Conservation (phyloP, 164 flowering plant genomes). For the Dillenia suffruticosa region DNA sequence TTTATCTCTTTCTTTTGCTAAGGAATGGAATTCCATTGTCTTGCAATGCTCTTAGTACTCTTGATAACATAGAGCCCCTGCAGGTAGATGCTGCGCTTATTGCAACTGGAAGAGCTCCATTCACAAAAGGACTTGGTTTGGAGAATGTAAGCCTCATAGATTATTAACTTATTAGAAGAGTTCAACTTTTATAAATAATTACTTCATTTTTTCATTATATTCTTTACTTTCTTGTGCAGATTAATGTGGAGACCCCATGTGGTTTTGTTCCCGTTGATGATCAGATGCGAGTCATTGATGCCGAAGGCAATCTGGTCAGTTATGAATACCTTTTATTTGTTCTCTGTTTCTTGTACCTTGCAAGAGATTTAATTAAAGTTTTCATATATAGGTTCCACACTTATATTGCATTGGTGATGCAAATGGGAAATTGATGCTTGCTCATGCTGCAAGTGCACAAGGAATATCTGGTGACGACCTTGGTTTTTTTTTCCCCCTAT, state of each 20-base stretch:
- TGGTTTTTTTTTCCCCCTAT: slow-evolving; percentile 3
- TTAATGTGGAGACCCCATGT: slow-evolving; percentile 85
- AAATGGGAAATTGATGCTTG: slow-evolving; percentile 99
- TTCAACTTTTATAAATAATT: not conserved
- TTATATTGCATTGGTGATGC: slow-evolving; percentile 99
- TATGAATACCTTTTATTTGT: slow-evolving; percentile 5
- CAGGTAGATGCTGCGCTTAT: slow-evolving; percentile 99
- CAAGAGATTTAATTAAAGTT: slow-evolving; percentile 7
- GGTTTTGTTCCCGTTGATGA: slow-evolving; percentile 99
- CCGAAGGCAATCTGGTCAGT: slow-evolving; percentile 76
- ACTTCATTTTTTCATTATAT: not conserved
- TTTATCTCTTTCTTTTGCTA: too few relatives aligned
- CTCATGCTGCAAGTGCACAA: slow-evolving; percentile 99
- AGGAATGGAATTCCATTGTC: too few relatives aligned
- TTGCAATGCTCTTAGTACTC: too few relatives aligned
- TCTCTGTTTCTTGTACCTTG: not conserved
- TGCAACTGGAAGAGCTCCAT: slow-evolving; percentile 99
- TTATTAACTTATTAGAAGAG: not conserved
- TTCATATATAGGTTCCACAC: slow-evolving; percentile 73
- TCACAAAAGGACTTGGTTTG: slow-evolving; percentile 90
- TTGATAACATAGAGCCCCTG: not conserved
- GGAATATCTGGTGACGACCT: slow-evolving; percentile 71
- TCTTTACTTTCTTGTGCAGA: slow-evolving; percentile 34
- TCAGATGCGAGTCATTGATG: slow-evolving; percentile 87
- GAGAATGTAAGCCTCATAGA: slow-evolving; percentile 63